Evolutionary conservation across 768 basidiomycete genomes (phyloP), one percentile per base, ranked within the genome.

Genomic region (Pleurotus giganteus): DNA sequence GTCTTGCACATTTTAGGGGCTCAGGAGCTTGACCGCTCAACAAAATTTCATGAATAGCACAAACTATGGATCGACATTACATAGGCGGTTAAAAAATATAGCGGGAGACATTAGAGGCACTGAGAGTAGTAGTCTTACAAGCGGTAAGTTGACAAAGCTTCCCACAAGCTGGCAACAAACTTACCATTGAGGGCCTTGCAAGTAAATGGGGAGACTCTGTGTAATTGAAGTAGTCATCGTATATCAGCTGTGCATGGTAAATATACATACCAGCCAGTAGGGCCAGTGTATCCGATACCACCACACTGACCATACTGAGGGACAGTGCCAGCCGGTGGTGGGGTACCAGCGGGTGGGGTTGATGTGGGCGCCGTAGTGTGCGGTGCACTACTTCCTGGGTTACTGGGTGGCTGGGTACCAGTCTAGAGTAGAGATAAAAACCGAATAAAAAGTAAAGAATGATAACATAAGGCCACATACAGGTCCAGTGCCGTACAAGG

Each of bases 301-400:
- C 76, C 76, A 53, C 75, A 78, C 51, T 77, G 76, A 2, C 69
- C 74, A 39, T 71, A 76, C 26, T 76, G 66, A 9, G 70, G 61
- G 4, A 71, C 69, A 12, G 71, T 68, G 12, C 70, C 69, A 24
- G 59, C 51, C 1, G 63, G 54, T 15, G 60, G 36, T 36, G 62
- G 56, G 3, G 66, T 54, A 11, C 21, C 34, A 29, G 24, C 23
- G n/a, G 36, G 49, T 13, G 63, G 56, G 9, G 58, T 51, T 4
- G 65, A 42, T 8, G 61, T 57, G 15, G 65, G 36, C 8, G 60
- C 52, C 3, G 66, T 55, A 41, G n/a, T n/a, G 56, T 24, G 63
- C 26, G n/a, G 59, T 53, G 11, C 62, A 23, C 60, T 53, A 15
- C 62, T 57, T 5, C 23, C 51, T 43, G 46, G 34, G n/a, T 60